phyloP scores from a whole-genome alignment of 73 alveolate genomes.

The Tetrahymena borealis region DNA sequence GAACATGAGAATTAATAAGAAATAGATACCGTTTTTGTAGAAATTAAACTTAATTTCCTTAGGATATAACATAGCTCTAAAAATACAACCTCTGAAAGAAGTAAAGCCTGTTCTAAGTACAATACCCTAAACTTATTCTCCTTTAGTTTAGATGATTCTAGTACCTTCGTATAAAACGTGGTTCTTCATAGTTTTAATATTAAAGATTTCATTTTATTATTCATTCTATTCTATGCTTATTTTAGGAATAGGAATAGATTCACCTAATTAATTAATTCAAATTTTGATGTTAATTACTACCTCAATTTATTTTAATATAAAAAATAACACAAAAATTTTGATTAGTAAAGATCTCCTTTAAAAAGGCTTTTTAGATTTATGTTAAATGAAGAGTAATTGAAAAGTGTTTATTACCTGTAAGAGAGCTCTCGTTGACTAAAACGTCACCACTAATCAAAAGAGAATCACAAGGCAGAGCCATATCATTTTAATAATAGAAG shows the following conservation, averaged over 20 bases:
- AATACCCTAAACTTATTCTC: conserved; percentile 9
- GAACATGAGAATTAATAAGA: background rate
- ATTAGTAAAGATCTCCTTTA: too few species aligned
- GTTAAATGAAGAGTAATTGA: too few species aligned
- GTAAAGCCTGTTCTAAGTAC: conserved; percentile 38
- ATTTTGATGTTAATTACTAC: background rate
- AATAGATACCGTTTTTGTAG: conserved; percentile 22
- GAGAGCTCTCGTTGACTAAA: conserved; percentile 58
- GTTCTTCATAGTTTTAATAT: conserved; percentile 3
- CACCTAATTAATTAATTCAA: conserved; percentile 3
- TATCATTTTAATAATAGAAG: conserved; percentile 6
- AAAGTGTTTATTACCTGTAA: conserved; percentile 40
- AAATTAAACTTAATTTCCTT: conserved; percentile 6
- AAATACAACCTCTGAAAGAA: conserved; percentile 33
- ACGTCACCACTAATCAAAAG: conserved; percentile 55
- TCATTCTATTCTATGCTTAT: conserved; percentile 33
- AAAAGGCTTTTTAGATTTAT: too few species aligned
- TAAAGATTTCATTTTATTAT: background rate
- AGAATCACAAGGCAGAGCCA: conserved; percentile 66
- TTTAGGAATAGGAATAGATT: conserved; percentile 61
- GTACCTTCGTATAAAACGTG: conserved; percentile 40
- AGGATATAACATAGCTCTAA: conserved; percentile 39
- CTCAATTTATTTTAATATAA: too few species aligned
- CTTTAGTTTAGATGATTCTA: conserved; percentile 6
- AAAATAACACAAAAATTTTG: too few species aligned